Conservation (phyloP, 306 rosid genomes). For the Pyrus betulifolia region DNA sequence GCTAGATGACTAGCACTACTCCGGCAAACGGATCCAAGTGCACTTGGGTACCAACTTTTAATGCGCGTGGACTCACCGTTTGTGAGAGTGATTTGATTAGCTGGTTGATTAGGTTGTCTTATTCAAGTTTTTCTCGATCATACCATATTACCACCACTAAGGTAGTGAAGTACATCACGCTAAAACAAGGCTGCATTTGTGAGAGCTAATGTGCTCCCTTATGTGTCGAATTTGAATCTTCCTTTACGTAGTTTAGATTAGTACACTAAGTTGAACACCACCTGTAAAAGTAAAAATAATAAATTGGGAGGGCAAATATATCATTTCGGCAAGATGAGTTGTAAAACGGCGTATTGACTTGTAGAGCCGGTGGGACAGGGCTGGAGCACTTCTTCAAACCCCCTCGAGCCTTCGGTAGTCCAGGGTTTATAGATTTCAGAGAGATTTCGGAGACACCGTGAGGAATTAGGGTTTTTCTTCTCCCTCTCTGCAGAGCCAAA, state of each 20-base stretch:
- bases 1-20: no score
- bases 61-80: neutral
- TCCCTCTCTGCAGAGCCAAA: no score
- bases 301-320: neutral
- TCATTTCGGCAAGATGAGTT: neutral
- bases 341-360: neutral
- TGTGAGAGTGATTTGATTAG: no score
- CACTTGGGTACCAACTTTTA: no score
- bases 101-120: neutral
- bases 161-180: no score
- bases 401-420: neutral
- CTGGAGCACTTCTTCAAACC: neutral
- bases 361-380: neutral
- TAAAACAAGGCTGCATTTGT: no score
- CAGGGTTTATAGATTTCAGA: neutral
- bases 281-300: no score
- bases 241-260: no score
- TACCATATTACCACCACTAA: neutral
- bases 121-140: no score
- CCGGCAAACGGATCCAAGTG: neutral
- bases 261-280: no score
- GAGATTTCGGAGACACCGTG: neutral
- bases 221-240: no score
- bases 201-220: no score
- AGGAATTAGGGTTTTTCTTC: constrained; percentile 1